Conservation (phyloP, 2,329 filamentous ascomycete species). For the Colletotrichum cordylinicola region DNA sequence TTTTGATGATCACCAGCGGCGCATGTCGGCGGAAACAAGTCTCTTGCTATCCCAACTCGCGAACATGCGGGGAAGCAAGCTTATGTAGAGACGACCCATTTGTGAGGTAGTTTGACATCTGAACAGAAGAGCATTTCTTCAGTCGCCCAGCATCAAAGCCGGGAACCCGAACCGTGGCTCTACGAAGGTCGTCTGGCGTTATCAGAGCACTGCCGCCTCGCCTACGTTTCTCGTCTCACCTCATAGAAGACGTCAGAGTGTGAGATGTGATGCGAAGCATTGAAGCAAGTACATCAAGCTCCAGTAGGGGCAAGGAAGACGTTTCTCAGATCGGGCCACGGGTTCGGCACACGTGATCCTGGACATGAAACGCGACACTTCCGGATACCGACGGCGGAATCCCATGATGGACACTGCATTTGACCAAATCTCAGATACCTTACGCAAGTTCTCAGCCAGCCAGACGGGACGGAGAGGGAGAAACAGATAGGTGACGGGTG, state of each 20-base stretch:
- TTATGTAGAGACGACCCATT: not conserved
- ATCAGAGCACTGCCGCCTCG: not conserved
- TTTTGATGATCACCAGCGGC: not conserved
- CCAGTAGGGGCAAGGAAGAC: not conserved
- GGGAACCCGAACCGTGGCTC: not conserved
- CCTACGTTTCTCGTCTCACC: not conserved
- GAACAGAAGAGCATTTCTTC: not conserved
- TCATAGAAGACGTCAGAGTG: not conserved
- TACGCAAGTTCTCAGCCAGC: not conserved
- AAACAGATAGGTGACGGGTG: not conserved
- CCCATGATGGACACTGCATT: not conserved
- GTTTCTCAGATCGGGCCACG: not conserved
- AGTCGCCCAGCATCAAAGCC: not conserved
- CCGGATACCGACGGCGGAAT: slow-evolving; percentile 6
- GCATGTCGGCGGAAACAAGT: not conserved
- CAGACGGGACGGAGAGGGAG: not conserved
- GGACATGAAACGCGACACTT: slow-evolving; percentile 14
- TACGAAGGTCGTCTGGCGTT: not conserved
- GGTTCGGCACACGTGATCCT: slow-evolving; percentile 10
- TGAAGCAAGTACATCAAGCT: not conserved
- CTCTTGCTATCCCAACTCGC: not conserved
- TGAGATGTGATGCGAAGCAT: not conserved
- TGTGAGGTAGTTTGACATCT: not conserved
- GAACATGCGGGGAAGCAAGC: not conserved
- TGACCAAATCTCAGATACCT: not conserved